phyloP scores from a whole-genome alignment of 768 basidiomycete species.

The Boletus tomentosulus region DNA sequence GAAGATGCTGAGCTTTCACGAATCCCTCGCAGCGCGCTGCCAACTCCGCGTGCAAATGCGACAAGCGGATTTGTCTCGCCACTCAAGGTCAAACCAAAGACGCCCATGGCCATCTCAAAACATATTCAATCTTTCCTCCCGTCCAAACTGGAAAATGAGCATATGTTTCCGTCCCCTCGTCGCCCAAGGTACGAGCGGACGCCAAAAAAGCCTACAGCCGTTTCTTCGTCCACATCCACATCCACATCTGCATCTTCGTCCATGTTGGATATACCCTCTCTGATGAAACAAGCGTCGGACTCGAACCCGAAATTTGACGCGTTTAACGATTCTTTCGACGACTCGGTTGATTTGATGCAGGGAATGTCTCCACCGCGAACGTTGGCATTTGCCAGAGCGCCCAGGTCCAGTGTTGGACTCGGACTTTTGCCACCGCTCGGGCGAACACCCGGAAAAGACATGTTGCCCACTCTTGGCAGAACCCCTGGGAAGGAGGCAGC shows the following conservation, averaged over 20 bases:
- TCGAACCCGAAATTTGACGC: slow-evolving; percentile 41
- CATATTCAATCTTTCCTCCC: slow-evolving; percentile 60
- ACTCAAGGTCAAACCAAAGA: slow-evolving; percentile 53
- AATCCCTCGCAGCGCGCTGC: slow-evolving; percentile 20
- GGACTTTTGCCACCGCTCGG: slow-evolving; percentile 38
- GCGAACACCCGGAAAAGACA: slow-evolving; percentile 64
- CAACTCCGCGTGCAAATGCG: slow-evolving; percentile 36
- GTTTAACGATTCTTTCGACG: slow-evolving; percentile 35
- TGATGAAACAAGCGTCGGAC: slow-evolving; percentile 32
- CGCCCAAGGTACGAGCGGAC: slow-evolving; percentile 27
- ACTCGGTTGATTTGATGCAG: slow-evolving; percentile 36
- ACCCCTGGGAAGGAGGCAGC: slow-evolving; percentile 76
- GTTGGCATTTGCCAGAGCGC: slow-evolving; percentile 45
- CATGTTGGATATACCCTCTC: slow-evolving; percentile 48
- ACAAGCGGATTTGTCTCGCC: slow-evolving; percentile 40
- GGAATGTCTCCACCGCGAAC: slow-evolving; percentile 54
- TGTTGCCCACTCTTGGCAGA: slow-evolving; percentile 41
- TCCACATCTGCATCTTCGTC: slow-evolving; percentile 33
- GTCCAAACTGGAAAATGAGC: slow-evolving; percentile 61
- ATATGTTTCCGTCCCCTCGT: slow-evolving; percentile 42
- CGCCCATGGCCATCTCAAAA: slow-evolving; percentile 49
- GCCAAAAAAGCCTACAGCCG: slow-evolving; percentile 21
- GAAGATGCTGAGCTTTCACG: slow-evolving; percentile 43
- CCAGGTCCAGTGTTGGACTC: slow-evolving; percentile 30
- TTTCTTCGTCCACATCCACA: slow-evolving; percentile 16